Evolutionary conservation across 2,329 filamentous ascomycete genomes (phyloP).

Genomic region (Alternaria consortialis): DNA sequence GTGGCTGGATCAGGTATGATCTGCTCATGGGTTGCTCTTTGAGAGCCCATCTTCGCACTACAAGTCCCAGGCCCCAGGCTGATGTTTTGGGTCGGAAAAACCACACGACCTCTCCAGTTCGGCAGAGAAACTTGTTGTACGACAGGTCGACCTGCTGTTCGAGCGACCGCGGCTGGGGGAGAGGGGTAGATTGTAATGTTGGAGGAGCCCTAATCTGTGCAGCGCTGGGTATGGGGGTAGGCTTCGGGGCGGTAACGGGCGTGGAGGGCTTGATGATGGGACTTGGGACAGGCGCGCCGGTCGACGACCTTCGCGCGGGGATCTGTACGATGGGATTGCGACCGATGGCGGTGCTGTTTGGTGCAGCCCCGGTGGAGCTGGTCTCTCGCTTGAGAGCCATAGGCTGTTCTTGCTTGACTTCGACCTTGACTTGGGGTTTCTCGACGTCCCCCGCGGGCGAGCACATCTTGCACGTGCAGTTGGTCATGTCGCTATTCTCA

Average conservation of each 20-base stretch:
- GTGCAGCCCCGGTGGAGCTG: constrained; percentile 17
- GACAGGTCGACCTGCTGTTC: constrained; percentile 62
- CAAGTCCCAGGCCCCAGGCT: constrained; percentile 64
- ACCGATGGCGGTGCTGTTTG: constrained; percentile 5
- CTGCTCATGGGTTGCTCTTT: constrained; percentile 39
- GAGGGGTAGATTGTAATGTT: constrained; percentile 45
- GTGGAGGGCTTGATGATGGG: constrained; percentile 32
- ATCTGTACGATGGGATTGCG: constrained; percentile 40
- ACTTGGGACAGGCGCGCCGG: constrained; percentile 32
- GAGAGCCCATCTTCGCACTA: constrained; percentile 57
- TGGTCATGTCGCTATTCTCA: constrained; percentile 60
- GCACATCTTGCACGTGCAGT: constrained; percentile 67
- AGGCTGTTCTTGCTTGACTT: constrained; percentile 32
- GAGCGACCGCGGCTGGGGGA: constrained; percentile 51
- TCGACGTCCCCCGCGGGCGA: constrained; percentile 58
- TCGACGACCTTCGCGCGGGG: constrained; percentile 32
- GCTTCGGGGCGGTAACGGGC: constrained; percentile 5
- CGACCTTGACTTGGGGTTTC: constrained; percentile 39
- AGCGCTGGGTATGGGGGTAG: constrained; percentile 13
- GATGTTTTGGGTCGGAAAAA: constrained; percentile 57
- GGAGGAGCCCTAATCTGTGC: constrained; percentile 36
- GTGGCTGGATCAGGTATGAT: constrained; percentile 59
- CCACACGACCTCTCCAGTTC: constrained; percentile 66
- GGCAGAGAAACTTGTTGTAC: constrained; percentile 60
- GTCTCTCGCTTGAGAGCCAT: constrained; percentile 40